Base-by-base conservation (phyloP, 2,329 filamentous ascomycete species). In the Exutisphaerella laricina region DNA sequence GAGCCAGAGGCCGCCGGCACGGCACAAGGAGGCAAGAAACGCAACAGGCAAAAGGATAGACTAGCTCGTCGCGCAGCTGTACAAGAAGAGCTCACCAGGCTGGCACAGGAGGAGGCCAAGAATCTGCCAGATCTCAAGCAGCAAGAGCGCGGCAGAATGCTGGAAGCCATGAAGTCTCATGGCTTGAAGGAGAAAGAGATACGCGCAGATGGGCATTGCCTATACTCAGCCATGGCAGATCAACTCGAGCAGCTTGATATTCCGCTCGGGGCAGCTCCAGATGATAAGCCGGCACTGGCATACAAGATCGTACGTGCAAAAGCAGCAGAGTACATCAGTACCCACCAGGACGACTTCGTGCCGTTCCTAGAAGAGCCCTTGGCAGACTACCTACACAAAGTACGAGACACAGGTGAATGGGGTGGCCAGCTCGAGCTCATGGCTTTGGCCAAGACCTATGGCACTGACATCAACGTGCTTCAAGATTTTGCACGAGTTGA, bases 381-480 rank as follows among this genome's bases (percentile, higher is more conserved):
- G 34, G 77, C 78, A 3, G 70, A 70, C 6, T 94, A 97, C 64
- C 74, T 86, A 34, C 68, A 69, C 34, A 87, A 85, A 68, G 86
- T 98, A 47, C 71, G 82, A 50, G 80, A 92, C 45, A 96, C 89
- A 36, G 89, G 87, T 0, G 90, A 95, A 67, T 98, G 92, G 92
- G 92, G 92, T 37, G 92, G 92, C 0, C 87, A 97, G 70, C 67
- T 96, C 50, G 92, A 98, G 71, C 67, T 98, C 43, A 73, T 82
- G 64, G 92, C 92, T 17, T 73, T 98, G 61, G 85, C 90, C 38
- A 82, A 79, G 61, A 79, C 78, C 41, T 97, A 94, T 58, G 78
- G 78, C 3, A 79, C 92, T 8, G 78, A 84, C 59, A 90, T 97
- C 49, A 80, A 82, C 59, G 84, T 98, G 9, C 70, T 98, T 49